phyloP scores from a whole-genome alignment of 1,284 basidiomycete species.

The Tylopilus orsonianus region DNA sequence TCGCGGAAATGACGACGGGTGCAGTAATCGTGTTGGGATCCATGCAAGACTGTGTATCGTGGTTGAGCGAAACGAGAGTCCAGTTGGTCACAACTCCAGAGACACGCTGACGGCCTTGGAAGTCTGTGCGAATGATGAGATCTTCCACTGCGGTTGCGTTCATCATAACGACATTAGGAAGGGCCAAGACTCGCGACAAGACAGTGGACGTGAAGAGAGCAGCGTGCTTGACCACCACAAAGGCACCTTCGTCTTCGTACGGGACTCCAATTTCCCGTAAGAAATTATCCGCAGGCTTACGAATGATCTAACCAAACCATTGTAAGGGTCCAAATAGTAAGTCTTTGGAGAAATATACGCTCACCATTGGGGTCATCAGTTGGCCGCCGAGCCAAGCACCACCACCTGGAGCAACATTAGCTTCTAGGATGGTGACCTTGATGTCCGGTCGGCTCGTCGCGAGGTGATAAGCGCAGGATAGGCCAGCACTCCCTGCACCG shows the following conservation, averaged over 20 bases:
- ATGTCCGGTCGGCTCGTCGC: conserved; percentile 71
- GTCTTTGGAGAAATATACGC: conserved; percentile 1
- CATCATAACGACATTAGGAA: conserved; percentile 75
- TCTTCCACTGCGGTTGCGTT: conserved; percentile 81
- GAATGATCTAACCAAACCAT: conserved; percentile 54
- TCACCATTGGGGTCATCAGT: conserved; percentile 81
- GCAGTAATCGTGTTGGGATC: conserved; percentile 84
- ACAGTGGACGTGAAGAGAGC: conserved; percentile 82
- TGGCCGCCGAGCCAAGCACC: conserved; percentile 83
- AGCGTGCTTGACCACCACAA: conserved; percentile 80
- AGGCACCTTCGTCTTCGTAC: conserved; percentile 81
- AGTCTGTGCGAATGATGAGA: conserved; percentile 67
- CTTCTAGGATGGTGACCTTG: conserved; percentile 81
- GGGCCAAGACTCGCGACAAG: conserved; percentile 69
- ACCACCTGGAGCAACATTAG: conserved; percentile 79
- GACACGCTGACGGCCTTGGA: conserved; percentile 61
- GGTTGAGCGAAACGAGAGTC: conserved; percentile 81
- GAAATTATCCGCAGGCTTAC: conserved; percentile 80
- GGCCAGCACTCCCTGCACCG: conserved; percentile 78
- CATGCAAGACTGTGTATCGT: conserved; percentile 84
- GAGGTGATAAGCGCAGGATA: conserved; percentile 78
- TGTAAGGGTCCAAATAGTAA: background rate
- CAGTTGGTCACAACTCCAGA: conserved; percentile 87
- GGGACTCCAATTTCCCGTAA: conserved; percentile 72
- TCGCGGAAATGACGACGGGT: conserved; percentile 70